These are phyloP conservation scores for Ogataea ganodermae DNA, from an alignment of 805 yeast species.

Conservation along the genomic window DNA sequence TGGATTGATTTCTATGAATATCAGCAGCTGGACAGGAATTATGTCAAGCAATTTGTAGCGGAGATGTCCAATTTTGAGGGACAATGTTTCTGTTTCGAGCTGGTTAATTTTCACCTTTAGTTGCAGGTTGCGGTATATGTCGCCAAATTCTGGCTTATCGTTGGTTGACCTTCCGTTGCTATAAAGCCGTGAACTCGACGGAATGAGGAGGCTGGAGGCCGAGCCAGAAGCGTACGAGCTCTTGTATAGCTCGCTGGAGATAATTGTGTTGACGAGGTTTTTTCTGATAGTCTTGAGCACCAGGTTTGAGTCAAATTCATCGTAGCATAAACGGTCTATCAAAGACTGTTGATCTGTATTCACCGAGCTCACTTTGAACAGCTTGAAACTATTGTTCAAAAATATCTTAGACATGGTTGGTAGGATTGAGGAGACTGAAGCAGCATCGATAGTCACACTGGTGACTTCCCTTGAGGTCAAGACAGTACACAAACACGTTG, in stretches of 20 bases:
- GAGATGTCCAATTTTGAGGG: conserved; percentile 30
- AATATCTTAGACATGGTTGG: conserved; percentile 32
- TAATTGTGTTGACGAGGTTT: conserved; percentile 25
- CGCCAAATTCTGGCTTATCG: conserved; percentile 28
- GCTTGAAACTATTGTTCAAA: conserved; percentile 27
- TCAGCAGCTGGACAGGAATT: conserved; percentile 31
- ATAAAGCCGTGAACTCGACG: conserved; percentile 25
- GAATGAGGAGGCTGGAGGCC: conserved; percentile 21
- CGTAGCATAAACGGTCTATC: conserved; percentile 30
- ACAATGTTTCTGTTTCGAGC: conserved; percentile 8
- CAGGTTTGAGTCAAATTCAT: conserved; percentile 22
- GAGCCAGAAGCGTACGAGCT: conserved; percentile 5
- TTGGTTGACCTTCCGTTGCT: conserved; percentile 22
- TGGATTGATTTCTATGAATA: conserved; percentile 29
- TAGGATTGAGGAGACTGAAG: too few relatives aligned
- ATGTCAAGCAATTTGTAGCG: conserved; percentile 31
- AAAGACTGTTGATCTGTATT: conserved; percentile 19
- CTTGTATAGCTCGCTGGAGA: conserved; percentile 26
- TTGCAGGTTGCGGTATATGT: conserved; percentile 24
- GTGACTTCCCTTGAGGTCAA: too few relatives aligned
- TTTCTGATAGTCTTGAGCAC: conserved; percentile 21
- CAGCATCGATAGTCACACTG: too few relatives aligned
- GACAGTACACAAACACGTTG: too few relatives aligned
- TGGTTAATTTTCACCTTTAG: conserved; percentile 28
- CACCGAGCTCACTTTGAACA: conserved; percentile 18